phyloP scores from a whole-genome alignment of 2,329 filamentous ascomycete genomes.

The Calonectria hongkongensis region DNA sequence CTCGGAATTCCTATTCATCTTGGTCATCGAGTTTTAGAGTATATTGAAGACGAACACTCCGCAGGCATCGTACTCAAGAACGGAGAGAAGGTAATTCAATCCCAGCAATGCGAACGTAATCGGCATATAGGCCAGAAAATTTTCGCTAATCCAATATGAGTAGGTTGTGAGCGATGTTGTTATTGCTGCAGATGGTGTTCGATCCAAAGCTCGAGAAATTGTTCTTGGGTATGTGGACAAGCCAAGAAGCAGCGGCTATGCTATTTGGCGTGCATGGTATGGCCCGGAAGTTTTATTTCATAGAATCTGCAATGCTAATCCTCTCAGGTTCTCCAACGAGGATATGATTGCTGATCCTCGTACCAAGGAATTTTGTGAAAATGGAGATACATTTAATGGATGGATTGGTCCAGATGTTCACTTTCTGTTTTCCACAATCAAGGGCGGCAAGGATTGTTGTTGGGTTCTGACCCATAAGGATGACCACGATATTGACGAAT shows the following conservation, averaged over 20 bases:
- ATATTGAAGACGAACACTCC: slow-evolving; percentile 67
- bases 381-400: slow-evolving; percentile 76
- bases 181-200: slow-evolving; percentile 73
- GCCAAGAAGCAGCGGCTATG: slow-evolving; percentile 64
- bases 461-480: slow-evolving; percentile 74
- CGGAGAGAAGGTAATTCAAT: slow-evolving; percentile 18
- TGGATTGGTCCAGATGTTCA: slow-evolving; percentile 75
- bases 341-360: slow-evolving; percentile 71
- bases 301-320: not conserved
- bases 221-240: slow-evolving; percentile 37
- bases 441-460: slow-evolving; percentile 63
- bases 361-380: slow-evolving; percentile 72
- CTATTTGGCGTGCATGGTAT: slow-evolving; percentile 73
- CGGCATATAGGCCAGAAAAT: not conserved
- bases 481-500: slow-evolving; percentile 72
- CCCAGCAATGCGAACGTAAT: too few species aligned
- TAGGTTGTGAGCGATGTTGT: slow-evolving; percentile 68
- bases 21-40: slow-evolving; percentile 69
- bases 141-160: not conserved
- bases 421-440: slow-evolving; percentile 75
- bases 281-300: slow-evolving; percentile 40
- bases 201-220: slow-evolving; percentile 56
- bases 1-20: slow-evolving; percentile 74
- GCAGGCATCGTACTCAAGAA: slow-evolving; percentile 31
- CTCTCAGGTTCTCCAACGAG: slow-evolving; percentile 60